Evolutionary conservation across 2,329 filamentous ascomycete species (phyloP).

Genomic region (Dactylellina cionopaga): DNA sequence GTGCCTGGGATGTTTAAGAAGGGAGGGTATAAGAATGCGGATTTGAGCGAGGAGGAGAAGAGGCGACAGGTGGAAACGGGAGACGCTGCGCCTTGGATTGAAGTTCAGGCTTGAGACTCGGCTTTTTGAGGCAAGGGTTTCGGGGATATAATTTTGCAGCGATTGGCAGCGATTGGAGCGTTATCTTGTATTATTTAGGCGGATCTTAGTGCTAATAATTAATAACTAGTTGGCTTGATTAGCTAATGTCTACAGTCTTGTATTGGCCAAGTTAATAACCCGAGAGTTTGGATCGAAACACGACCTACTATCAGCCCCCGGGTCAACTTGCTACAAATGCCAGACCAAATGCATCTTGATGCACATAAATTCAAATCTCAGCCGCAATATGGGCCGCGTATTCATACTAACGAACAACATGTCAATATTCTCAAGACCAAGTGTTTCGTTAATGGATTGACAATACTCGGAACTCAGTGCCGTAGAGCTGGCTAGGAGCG

Average conservation of each 20-base stretch:
- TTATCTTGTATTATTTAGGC: no score
- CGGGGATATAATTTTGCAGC: background rate
- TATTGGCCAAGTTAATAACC: no score
- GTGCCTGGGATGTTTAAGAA: slow-evolving; percentile 38
- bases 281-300: no score
- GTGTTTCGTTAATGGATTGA: background rate
- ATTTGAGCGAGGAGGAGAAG: slow-evolving; percentile 34
- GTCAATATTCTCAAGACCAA: background rate
- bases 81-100: slow-evolving; percentile 33
- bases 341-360: no score
- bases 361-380: background rate
- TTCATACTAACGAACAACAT: background rate
- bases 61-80: slow-evolving; percentile 28
- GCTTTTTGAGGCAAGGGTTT: background rate
- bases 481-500: background rate
- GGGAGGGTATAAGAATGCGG: slow-evolving; percentile 28
- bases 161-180: no score
- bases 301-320: no score
- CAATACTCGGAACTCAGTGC: background rate
- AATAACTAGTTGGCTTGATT: no score
- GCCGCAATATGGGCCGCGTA: background rate
- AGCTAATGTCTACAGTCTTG: no score
- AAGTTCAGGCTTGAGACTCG: slow-evolving; percentile 6
- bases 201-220: no score
- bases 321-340: no score